Evolutionary conservation across 1,284 basidiomycete genomes (phyloP).

Genomic region (Ustilago curta): DNA sequence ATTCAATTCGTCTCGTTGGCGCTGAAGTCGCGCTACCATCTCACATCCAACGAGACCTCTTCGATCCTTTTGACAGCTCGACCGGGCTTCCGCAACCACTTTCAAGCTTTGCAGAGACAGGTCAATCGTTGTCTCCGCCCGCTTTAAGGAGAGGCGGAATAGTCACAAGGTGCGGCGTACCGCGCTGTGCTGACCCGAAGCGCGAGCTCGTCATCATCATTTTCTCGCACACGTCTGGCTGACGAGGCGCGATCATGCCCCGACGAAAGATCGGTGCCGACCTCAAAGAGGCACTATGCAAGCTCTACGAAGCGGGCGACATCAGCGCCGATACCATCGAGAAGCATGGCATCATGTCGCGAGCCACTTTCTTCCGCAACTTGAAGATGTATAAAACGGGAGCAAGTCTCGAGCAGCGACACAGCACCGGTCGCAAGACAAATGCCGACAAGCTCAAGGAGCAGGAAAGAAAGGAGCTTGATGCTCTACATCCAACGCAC

Average conservation of each 20-base stretch:
- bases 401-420: constrained; percentile 48
- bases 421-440: constrained; percentile 51
- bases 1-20: constrained; percentile 39
- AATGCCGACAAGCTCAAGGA: constrained; percentile 52
- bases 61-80: constrained; percentile 32
- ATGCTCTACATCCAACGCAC: constrained; percentile 29
- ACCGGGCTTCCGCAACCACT: not conserved
- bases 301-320: constrained; percentile 54
- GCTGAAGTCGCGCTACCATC: constrained; percentile 18
- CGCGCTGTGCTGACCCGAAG: not conserved
- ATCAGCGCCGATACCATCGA: constrained; percentile 52
- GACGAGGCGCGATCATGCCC: constrained; percentile 28
- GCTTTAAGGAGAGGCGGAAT: too few relatives aligned
- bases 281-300: constrained; percentile 54
- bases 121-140: too few relatives aligned
- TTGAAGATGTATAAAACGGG: constrained; percentile 53
- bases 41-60: constrained; percentile 37
- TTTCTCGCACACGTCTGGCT: not conserved
- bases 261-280: constrained; percentile 53
- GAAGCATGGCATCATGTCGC: constrained; percentile 53
- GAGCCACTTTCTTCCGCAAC: constrained; percentile 52
- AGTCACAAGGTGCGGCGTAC: not conserved
- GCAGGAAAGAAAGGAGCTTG: constrained; percentile 43
- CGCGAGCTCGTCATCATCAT: not conserved
- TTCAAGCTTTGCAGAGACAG: too few relatives aligned